Evolutionary conservation across 805 yeast species (phyloP).

Genomic region (Scheffersomyces lignosus): DNA sequence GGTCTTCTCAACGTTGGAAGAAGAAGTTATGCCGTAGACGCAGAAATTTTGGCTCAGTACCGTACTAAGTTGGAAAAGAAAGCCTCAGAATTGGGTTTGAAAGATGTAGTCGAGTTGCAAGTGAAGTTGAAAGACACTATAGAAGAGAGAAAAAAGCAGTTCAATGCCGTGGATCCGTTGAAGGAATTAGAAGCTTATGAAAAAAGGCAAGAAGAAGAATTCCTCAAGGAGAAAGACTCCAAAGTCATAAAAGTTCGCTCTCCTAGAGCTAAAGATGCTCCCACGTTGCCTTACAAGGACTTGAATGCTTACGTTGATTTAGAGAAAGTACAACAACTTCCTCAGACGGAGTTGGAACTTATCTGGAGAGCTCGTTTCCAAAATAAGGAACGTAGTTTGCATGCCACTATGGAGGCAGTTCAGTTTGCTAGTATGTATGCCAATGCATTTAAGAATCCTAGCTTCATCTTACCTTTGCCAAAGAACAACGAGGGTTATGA

Average conservation of each 20-base stretch:
- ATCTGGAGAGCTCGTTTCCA: slow-evolving; percentile 90
- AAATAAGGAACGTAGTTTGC: slow-evolving; percentile 54
- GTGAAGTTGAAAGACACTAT: slow-evolving; percentile 63
- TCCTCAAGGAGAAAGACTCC: slow-evolving; percentile 19
- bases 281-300: slow-evolving; percentile 62
- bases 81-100: slow-evolving; percentile 35
- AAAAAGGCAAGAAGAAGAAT: slow-evolving; percentile 33
- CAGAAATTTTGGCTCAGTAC: slow-evolving; percentile 18
- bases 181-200: slow-evolving; percentile 62
- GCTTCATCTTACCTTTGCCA: slow-evolving; percentile 89
- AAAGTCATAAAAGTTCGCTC: slow-evolving; percentile 33
- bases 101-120: slow-evolving; percentile 58
- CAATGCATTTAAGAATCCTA: slow-evolving; percentile 72
- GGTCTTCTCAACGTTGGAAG: too few relatives aligned
- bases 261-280: slow-evolving; percentile 34
- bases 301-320: slow-evolving; percentile 69
- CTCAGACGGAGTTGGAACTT: slow-evolving; percentile 64
- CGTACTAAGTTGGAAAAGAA: slow-evolving; percentile 33
- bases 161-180: slow-evolving; percentile 68
- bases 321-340: slow-evolving; percentile 59
- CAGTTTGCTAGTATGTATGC: slow-evolving; percentile 64
- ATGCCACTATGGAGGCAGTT: slow-evolving; percentile 59
- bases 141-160: slow-evolving; percentile 51
- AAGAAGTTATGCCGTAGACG: not conserved
- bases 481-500: slow-evolving; percentile 61